These are phyloP conservation scores for Ogataea siamensis DNA, from an alignment of 805 yeast genomes.

Conservation along the genomic window DNA sequence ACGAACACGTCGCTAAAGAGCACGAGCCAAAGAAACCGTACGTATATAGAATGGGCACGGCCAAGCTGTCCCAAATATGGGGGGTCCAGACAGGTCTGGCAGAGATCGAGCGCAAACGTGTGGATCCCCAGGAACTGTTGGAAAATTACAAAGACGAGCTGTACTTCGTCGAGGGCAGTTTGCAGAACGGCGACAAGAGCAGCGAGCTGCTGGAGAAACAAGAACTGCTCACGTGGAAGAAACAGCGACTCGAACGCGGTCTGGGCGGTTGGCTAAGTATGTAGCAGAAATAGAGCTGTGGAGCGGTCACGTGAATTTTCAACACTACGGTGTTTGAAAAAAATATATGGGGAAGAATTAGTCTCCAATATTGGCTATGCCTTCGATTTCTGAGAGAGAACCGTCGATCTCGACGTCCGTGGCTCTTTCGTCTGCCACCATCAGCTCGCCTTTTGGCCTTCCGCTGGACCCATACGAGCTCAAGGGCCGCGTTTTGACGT, in stretches of 20 bases:
- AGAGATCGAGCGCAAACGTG: conserved; percentile 14
- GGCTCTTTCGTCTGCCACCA: conserved; percentile 38
- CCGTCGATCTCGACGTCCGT: conserved; percentile 26
- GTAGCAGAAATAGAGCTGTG: background rate
- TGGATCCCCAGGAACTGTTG: conserved; percentile 17
- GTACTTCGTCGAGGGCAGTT: conserved; percentile 26
- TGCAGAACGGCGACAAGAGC: conserved; percentile 4
- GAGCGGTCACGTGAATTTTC: conserved; percentile 18
- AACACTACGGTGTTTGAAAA: conserved; percentile 12
- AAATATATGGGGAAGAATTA: conserved; percentile 2
- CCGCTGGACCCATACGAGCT: conserved; percentile 55
- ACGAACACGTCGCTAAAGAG: conserved; percentile 19
- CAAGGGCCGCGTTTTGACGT: conserved; percentile 48
- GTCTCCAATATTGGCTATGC: conserved; percentile 16
- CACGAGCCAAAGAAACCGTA: conserved; percentile 21
- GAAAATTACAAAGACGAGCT: conserved; percentile 31
- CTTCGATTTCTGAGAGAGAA: conserved; percentile 27
- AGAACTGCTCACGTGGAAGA: conserved; percentile 28
- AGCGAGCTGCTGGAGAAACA: conserved; percentile 17
- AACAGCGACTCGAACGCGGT: conserved; percentile 21
- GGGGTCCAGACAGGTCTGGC: conserved; percentile 24
- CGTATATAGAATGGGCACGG: conserved; percentile 29
- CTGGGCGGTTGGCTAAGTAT: conserved; percentile 14
- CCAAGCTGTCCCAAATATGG: conserved; percentile 32
- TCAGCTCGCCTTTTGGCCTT: conserved; percentile 57